Evolutionary conservation across 805 yeast species (phyloP).

Genomic region (Saturnispora sanitii): DNA sequence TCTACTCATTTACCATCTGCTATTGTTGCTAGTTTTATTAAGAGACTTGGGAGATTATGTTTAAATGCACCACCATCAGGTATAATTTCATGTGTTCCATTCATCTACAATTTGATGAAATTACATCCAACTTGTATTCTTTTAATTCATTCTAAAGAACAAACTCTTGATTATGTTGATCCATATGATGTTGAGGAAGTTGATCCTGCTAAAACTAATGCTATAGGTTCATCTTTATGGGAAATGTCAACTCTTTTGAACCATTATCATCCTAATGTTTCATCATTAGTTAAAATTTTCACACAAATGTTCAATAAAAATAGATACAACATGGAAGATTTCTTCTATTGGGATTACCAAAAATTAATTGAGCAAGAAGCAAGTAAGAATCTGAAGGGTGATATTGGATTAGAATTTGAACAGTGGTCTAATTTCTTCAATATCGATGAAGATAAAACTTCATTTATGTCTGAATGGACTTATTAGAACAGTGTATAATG

Average conservation of each 20-base stretch:
- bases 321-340: constrained; percentile 85
- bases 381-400: constrained; percentile 53
- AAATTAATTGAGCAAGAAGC: constrained; percentile 55
- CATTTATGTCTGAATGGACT: constrained; percentile 9
- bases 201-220: constrained; percentile 73
- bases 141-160: constrained; percentile 51
- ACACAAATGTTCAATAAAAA: constrained; percentile 85
- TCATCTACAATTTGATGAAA: constrained; percentile 78
- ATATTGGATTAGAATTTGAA: constrained; percentile 74
- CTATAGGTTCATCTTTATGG: constrained; percentile 85
- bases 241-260: constrained; percentile 64
- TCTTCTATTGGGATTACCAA: constrained; percentile 81
- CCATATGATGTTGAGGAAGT: constrained; percentile 53
- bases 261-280: constrained; percentile 94
- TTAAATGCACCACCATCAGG: constrained; percentile 82
- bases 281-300: constrained; percentile 81
- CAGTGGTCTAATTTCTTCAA: constrained; percentile 34
- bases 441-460: constrained; percentile 16
- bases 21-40: constrained; percentile 82
- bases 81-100: constrained; percentile 79
- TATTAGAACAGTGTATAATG: no score
- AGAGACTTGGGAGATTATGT: constrained; percentile 65
- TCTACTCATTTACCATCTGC: constrained; percentile 82
- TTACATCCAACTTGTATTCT: constrained; percentile 93
- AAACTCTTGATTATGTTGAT: constrained; percentile 38